A percentile compares a stretch with the other conserved stretches of the same genome.
Evolutionary conservation across 805 yeast species (phyloP).

Genomic region (Hanseniaspora meyeri): DNA sequence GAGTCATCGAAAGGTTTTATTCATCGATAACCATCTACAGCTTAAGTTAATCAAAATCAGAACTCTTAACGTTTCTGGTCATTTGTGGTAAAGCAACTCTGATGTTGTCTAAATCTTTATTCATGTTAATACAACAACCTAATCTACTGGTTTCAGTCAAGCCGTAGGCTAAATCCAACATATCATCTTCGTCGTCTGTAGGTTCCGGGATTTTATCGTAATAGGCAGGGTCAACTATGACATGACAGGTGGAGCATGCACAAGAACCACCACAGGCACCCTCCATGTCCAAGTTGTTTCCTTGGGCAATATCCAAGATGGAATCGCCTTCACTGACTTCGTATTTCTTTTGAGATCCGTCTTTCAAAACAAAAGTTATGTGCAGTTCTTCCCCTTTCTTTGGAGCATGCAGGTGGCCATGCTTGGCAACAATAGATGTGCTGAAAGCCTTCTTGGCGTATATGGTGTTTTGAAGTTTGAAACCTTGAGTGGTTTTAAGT

Average conservation of each 20-base stretch:
- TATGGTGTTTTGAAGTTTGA: not conserved
- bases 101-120: slow-evolving; percentile 81
- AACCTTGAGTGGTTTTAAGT: not conserved
- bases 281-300: slow-evolving; percentile 86
- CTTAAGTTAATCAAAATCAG: slow-evolving; percentile 49
- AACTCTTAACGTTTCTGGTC: slow-evolving; percentile 82
- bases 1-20: not conserved
- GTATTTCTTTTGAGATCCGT: slow-evolving; percentile 66
- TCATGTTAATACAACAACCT: slow-evolving; percentile 88
- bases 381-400: slow-evolving; percentile 84
- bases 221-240: slow-evolving; percentile 88
- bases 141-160: slow-evolving; percentile 90
- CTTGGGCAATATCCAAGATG: slow-evolving; percentile 87
- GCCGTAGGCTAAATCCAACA: slow-evolving; percentile 96
- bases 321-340: slow-evolving; percentile 92
- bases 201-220: slow-evolving; percentile 91
- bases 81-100: slow-evolving; percentile 93
- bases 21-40: not conserved
- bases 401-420: slow-evolving; percentile 84
- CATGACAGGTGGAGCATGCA: slow-evolving; percentile 97
- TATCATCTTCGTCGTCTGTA: slow-evolving; percentile 93
- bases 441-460: not conserved
- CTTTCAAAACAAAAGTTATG: slow-evolving; percentile 82
- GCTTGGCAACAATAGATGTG: slow-evolving; percentile 25
- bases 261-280: slow-evolving; percentile 99